Conservation (phyloP, 2,329 filamentous ascomycete genomes). For the Penicillium paneum region DNA sequence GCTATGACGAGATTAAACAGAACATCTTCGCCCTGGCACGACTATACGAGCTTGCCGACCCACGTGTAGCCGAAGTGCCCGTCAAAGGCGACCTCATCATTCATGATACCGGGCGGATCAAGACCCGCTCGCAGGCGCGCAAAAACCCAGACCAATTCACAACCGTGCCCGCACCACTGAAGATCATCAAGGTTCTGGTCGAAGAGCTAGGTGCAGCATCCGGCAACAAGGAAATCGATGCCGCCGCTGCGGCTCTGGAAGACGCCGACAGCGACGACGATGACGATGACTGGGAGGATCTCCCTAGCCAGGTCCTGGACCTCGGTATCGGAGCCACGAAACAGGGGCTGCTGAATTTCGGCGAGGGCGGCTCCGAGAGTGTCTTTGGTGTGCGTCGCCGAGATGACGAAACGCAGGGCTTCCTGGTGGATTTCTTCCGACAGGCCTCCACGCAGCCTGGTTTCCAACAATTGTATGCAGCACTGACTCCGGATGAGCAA, state of each 20-base stretch:
- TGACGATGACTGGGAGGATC: slow-evolving; percentile 86
- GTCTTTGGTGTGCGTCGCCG: slow-evolving; percentile 58
- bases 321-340: slow-evolving; percentile 67
- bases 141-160: slow-evolving; percentile 89
- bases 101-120: slow-evolving; percentile 74
- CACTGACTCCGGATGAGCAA: slow-evolving; percentile 53
- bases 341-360: slow-evolving; percentile 75
- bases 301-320: slow-evolving; percentile 71
- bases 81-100: slow-evolving; percentile 92
- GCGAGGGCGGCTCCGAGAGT: slow-evolving; percentile 51
- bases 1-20: slow-evolving; percentile 94
- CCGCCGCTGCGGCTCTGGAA: slow-evolving; percentile 58
- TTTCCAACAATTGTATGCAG: slow-evolving; percentile 55
- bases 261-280: slow-evolving; percentile 65
- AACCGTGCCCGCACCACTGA: slow-evolving; percentile 79
- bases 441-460: slow-evolving; percentile 52
- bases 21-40: slow-evolving; percentile 94
- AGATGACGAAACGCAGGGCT: slow-evolving; percentile 88
- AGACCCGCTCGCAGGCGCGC: slow-evolving; percentile 88
- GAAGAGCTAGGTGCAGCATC: slow-evolving; percentile 84
- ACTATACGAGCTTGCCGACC: slow-evolving; percentile 81
- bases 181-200: slow-evolving; percentile 93
- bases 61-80: slow-evolving; percentile 70
- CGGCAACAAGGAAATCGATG: slow-evolving; percentile 53
- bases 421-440: slow-evolving; percentile 77